Base-by-base conservation (phyloP, 1,284 basidiomycete genomes). In the Dichomitus squalens region DNA sequence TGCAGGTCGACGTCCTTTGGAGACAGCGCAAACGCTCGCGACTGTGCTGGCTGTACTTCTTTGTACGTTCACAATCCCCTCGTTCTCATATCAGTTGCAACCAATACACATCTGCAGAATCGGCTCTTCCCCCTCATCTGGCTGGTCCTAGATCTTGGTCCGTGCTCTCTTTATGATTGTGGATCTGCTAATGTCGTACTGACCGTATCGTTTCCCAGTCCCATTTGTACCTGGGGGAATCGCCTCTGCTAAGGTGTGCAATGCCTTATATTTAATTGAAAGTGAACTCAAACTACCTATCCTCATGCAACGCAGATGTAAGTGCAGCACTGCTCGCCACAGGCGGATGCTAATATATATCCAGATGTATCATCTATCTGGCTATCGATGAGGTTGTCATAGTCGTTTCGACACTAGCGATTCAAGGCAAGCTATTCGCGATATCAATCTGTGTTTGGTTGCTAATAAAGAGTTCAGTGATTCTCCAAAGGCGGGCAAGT, bases 361-460 rank as follows among this genome's bases (percentile, higher is more conserved):
- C 23, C 33, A 65, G 65, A 43, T 66, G 65, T 31, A 51, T 65
- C 38, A 60, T 63, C n/a, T 65, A 59, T 47, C 53, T 68, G 18
- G 58, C 52, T 33, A 52, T 55, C 16, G 61, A 68, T 40, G 64
- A 57, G n/a, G 52, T 63, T n/a, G 66, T 66, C 12, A 61, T 61
- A 7, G 53, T 60, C 7, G 35, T 62, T 14, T 38, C 56, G 20
- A 68, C 66, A 4, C 20, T 68, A 11, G 27, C 40, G 14, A 55
- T 66, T 11, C 66, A 68, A 63, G 50, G 66, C 63, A 33, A 29
- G 21, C 38, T 3, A 14, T 25, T 49, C 1, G 35, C 29, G 50
- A n/a, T 1, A 11, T 12, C 18, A 12, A 21, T 21, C 23, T 16
- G 27, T 8, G 9, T 16, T 35, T 12, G 9, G 4, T 33, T 44